Base-by-base conservation (phyloP, 1,284 basidiomycete genomes). In the Boletus sp. region DNA sequence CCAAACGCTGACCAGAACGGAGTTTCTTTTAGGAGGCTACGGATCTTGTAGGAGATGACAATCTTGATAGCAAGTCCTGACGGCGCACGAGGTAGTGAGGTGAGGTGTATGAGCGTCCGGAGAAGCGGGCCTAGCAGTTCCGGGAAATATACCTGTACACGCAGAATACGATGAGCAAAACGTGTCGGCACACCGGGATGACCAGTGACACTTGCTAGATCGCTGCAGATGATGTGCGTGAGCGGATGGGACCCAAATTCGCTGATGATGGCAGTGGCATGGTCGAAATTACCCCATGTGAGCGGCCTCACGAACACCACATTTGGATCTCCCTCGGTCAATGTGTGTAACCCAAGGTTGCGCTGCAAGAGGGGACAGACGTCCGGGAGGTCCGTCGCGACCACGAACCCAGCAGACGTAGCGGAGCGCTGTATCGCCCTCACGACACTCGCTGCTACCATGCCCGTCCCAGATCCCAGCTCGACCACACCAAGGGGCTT, bases 1-100 rank as follows among this genome's bases (percentile, higher is more conserved):
- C 92, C 91, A 65, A 95, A 90, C 1, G 88, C 88, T 16, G 81
- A 79, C 93, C 93, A 95, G 73, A 95, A 95, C 0, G 87, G 80
- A 2, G 85, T 80, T 71, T 95, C 93, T 68, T 93, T 93, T 3
- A 81, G 65, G 44, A 93, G 78, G 62, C 90, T 93, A 38, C 93
- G 87, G 47, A 93, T 79, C 75, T 89, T 92, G 81, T 94, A 92
- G 0, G 88, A 87, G 31, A 91, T 84, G 37, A 87, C 70, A 47
- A 91, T 67, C 44, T 73, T 65, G 14, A 70, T 59, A 1, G 70
- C 57, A 1, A 56, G 60, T 3, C 37, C 56, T 16, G 65, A 51
- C 40, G 54, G 8, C 17, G 10, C 16, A 65, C 83, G 83, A 0
- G 81, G 80, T 1, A 80, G 77, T 0, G 85, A 82, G 0, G 91